Percentiles rank a stretch among this genome's conserved stretches.
Evolutionary conservation across 129 eudicot species (phyloP).

Genomic region (Lactuca sativa): DNA sequence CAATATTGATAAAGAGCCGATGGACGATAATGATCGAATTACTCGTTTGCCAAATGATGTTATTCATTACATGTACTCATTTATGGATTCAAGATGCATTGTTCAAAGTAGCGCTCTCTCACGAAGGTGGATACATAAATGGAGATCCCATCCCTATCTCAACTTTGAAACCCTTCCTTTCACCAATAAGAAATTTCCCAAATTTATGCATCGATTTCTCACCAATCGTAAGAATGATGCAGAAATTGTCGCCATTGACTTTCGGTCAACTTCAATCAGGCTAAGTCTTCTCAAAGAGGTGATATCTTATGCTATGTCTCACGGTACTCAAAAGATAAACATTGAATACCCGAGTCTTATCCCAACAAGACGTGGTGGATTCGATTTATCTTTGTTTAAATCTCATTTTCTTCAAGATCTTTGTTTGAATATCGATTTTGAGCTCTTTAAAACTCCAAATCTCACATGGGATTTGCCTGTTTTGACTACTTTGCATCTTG

Average conservation of each 20-base stretch:
- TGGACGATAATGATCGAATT: constrained; percentile 19
- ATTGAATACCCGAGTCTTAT: constrained; percentile 14
- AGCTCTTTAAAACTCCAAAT: not conserved
- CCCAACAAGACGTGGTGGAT: constrained; percentile 24
- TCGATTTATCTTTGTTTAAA: constrained; percentile 18
- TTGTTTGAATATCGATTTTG: constrained; percentile 9
- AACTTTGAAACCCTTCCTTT: constrained; percentile 3
- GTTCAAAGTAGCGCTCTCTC: constrained; percentile 20
- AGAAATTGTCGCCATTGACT: constrained; percentile 3
- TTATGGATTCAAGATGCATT: not conserved
- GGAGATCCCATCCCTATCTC: constrained; percentile 25
- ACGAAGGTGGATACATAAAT: constrained; percentile 18
- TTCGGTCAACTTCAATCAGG: constrained; percentile 14
- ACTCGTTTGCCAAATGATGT: constrained; percentile 18
- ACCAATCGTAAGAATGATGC: not conserved
- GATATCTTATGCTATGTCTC: constrained; percentile 17
- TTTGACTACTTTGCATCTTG: constrained; percentile 15
- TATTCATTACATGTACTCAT: constrained; percentile 24
- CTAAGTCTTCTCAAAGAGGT: constrained; percentile 21
- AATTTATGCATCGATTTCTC: constrained; percentile 21
- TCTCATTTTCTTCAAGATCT: constrained; percentile 21
- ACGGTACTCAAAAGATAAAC: constrained; percentile 15
- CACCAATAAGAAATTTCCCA: not conserved
- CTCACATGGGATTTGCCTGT: constrained; percentile 25
- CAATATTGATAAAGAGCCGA: not conserved